These are phyloP conservation scores for Sporisorium graminicola DNA, from an alignment of 1,284 basidiomycete species.

Conservation along the genomic window DNA sequence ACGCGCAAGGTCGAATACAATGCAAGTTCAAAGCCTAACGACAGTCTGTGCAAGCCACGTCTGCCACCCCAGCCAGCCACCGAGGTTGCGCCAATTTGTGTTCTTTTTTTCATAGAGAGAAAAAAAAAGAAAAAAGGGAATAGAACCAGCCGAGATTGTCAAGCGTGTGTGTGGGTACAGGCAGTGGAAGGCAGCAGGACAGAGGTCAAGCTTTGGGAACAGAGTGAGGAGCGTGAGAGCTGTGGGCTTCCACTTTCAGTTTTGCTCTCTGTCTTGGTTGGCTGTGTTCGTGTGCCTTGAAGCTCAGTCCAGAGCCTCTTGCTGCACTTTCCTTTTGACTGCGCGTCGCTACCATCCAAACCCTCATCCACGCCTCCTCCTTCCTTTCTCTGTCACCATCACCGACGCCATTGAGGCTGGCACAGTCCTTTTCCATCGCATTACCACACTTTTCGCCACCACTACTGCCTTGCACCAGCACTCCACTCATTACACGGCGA, in stretches of 20 bases:
- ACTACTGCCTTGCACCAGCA: neutral
- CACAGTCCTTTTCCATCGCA: neutral
- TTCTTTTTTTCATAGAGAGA: neutral
- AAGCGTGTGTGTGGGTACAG: neutral
- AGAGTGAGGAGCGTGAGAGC: neutral
- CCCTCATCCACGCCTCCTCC: neutral
- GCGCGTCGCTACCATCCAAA: slow-evolving; percentile 6
- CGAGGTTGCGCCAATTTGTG: slow-evolving; percentile 12
- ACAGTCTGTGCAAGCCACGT: slow-evolving; percentile 2
- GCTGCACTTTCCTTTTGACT: neutral
- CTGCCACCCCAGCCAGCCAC: neutral
- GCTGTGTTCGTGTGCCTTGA: neutral
- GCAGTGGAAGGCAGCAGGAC: neutral
- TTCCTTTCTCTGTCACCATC: slow-evolving; percentile 7
- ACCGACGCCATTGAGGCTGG: neutral
- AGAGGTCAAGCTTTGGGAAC: neutral
- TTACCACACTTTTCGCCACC: neutral
- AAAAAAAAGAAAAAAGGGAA: neutral
- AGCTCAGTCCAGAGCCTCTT: slow-evolving; percentile 1
- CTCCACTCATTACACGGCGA: neutral
- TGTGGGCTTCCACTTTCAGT: neutral
- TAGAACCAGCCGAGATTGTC: neutral
- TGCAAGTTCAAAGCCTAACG: slow-evolving; percentile 29
- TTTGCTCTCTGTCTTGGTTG: neutral
- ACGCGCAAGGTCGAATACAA: too few species aligned